These are phyloP conservation scores for Hygrocybe coccinea DNA, from an alignment of 768 basidiomycete genomes.

Conservation along the genomic window DNA sequence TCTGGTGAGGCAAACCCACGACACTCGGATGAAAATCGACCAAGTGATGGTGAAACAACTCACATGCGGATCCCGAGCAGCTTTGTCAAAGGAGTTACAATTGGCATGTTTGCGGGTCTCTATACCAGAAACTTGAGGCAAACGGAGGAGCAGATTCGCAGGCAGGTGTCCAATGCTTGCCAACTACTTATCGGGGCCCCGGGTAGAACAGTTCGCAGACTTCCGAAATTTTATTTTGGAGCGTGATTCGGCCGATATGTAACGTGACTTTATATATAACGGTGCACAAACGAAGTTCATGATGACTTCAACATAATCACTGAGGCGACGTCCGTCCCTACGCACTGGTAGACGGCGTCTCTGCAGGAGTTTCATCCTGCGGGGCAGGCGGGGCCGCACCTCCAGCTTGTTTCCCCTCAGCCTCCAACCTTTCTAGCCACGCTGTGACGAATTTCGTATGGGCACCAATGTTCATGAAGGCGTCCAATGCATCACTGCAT, in stretches of 20 bases:
- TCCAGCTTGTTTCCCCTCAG: slow-evolving; percentile 28
- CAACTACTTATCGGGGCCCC: no score
- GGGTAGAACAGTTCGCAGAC: no score
- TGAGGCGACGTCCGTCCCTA: no score
- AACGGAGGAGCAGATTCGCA: not conserved
- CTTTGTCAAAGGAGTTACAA: slow-evolving; percentile 57
- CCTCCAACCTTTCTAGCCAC: slow-evolving; percentile 53
- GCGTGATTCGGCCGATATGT: no score
- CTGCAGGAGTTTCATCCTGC: not conserved
- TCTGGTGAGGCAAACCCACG: slow-evolving; percentile 29
- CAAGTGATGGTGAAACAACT: slow-evolving; percentile 19
- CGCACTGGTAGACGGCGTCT: not conserved
- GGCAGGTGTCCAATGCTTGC: no score
- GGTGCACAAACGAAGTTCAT: no score
- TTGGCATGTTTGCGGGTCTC: slow-evolving; percentile 24
- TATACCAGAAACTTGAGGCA: not conserved
- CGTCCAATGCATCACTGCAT: slow-evolving; percentile 33
- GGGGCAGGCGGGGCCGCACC: not conserved
- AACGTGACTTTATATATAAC: no score
- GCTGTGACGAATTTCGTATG: slow-evolving; percentile 70
- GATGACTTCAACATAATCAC: no score
- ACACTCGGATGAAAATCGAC: not conserved
- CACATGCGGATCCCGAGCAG: slow-evolving; percentile 64
- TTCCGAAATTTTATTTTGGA: no score
- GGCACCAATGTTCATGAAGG: slow-evolving; percentile 56